Base-by-base conservation (phyloP, 176 grass and related monocot species). In the Oryza officinalis region DNA sequence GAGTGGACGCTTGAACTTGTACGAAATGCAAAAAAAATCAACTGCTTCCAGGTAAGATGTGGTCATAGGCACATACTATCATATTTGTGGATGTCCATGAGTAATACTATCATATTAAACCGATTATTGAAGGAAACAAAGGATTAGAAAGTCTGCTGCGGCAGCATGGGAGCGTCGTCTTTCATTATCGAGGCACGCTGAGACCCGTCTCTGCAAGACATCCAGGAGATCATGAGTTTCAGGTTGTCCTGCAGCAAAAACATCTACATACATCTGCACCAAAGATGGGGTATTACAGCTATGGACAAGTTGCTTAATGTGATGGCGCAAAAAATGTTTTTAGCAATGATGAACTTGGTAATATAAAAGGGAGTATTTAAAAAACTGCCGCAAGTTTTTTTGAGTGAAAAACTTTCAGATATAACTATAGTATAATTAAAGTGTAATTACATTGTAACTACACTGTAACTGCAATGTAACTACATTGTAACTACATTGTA, bases 121-220 rank as follows among this genome's bases (percentile, higher is more conserved):
- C 40, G 18, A 69, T 88, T 88, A 78, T 82, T 87, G 10, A 47
- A 63, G 65, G n/a, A 23, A 67, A 76, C 30, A 46, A 44, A 91
- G 15, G 22, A 20, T 38, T 38, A 6, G 46, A 77, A 74, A 67
- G 27, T 74, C 60, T 69, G 49, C 74, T 20, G 12, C 72, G 22
- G 72, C 41, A 61, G 9, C 66, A 17, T 4, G 23, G 46, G 15
- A 69, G 73, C 37, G 40, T 72, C 37, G 64, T 75, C 83, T 88
- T 81, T 80, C 85, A 71, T 95, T 87, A 95, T 95, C 93, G 93
- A 88, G 93, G 93, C 63, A 79, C 76, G 73, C 93, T 87, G 43
- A 95, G 76, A 88, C 93, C 93, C 28, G 81, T 95, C 87, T 96
- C 93, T 96, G 90, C 44, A 84, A 70, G 31, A 72, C 47, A 95